phyloP scores from a whole-genome alignment of 768 basidiomycete genomes.

The Dioszegia hungarica region DNA sequence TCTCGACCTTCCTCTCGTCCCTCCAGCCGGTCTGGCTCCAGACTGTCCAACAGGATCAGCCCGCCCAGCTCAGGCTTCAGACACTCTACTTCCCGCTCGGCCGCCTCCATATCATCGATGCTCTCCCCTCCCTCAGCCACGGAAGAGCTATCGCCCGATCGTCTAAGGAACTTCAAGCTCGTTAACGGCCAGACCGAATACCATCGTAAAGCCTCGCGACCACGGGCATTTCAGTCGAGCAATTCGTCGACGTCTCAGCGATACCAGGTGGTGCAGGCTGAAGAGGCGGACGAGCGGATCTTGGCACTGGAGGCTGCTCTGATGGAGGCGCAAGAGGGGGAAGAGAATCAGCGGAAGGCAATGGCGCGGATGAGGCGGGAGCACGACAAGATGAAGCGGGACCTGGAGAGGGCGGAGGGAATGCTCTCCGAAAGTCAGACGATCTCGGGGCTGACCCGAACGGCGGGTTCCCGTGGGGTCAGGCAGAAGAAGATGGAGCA shows the following conservation, averaged over 20 bases:
- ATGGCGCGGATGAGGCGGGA: constrained; percentile 28
- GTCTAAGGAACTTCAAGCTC: neutral
- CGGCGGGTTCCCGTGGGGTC: neutral
- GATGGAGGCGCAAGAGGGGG: constrained; percentile 27
- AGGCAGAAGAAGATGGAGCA: neutral
- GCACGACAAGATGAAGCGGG: constrained; percentile 32
- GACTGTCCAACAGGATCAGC: neutral
- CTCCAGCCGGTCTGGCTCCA: neutral
- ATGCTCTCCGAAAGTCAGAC: neutral
- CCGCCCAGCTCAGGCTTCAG: neutral
- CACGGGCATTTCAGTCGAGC: neutral
- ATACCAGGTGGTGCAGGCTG: constrained; percentile 10
- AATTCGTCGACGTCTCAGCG: neutral
- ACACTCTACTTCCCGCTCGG: neutral
- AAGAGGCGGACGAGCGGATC: constrained; percentile 28
- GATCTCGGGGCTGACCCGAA: neutral
- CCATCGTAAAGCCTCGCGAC: neutral
- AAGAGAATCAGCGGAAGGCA: constrained; percentile 31
- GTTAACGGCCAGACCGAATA: neutral
- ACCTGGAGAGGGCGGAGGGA: constrained; percentile 26
- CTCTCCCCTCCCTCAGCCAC: neutral
- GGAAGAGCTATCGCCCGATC: neutral
- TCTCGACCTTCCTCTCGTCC: constrained; percentile 7
- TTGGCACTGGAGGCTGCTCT: constrained; percentile 27
- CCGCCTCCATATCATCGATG: constrained; percentile 4